Evolutionary conservation across 1,139 yeast species (phyloP), one percentile per base, ranked within the genome.

Genomic region (Debaryomyces sp.): DNA sequence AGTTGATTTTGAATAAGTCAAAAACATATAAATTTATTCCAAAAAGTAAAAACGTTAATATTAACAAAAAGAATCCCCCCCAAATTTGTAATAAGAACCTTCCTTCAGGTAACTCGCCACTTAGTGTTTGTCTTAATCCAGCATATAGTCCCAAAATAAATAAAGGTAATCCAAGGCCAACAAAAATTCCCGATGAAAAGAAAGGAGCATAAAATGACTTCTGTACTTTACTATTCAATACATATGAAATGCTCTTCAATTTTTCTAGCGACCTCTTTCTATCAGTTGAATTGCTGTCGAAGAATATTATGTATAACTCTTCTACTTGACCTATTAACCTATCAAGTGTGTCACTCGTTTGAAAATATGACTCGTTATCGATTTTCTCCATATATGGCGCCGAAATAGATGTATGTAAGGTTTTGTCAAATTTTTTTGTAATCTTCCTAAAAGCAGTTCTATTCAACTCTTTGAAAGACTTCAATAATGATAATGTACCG

Each of bases 361-460:
- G 78, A 61, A 89, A 87, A 58, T 85, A 79, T 8, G 84, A 66
- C 2, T 67, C 59, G 42, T 76, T 73, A 52, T 76, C 80, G 10
- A 89, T 78, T 50, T 78, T 81, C 23, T 75, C 77, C 85, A 89
- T 80, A 61, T 85, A 91, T 2, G 64, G 58, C 1, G 71, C 68
- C 26, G 85, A 73, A 17, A 84, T 68, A 1, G 71, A 57, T 4
- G 83, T 75, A 13, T 71, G 66, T 13, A 87, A 77, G 3, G 86
- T 74, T 60, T 94, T 94, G 68, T 94, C 99, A 62, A 82, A 91
- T 66, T 94, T 94, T 62, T 94, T 94, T 48, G 91, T 77, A 61
- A 94, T 85, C 60, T 94, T 94, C 49, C 97, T 79, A 59, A 92
- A 84, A 0, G 96, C 99, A 0, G 96, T 91, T 33, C 91, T 77